Evolutionary conservation across 2,329 filamentous ascomycete genomes (phyloP), one percentile per base, ranked within the genome.

Genomic region (Aureobasidium melanogenum): DNA sequence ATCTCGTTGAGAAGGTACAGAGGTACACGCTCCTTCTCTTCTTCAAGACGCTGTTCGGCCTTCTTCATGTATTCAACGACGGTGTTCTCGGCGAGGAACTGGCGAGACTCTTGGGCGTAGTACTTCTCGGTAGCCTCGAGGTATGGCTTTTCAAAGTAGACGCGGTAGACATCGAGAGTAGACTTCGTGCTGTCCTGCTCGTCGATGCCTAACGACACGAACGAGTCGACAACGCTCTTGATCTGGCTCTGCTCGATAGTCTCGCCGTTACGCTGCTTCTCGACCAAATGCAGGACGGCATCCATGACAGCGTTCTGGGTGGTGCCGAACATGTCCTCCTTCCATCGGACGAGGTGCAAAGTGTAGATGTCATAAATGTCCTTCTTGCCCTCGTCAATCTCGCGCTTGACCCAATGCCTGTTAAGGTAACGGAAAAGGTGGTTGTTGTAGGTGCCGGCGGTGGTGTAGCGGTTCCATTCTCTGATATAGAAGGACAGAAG

Each of bases 11-110:
- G 91, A 48, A 99, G 81, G 71, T 96, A 99, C 71, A 97, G 85
- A 66, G 86, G 86, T 10, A 99, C 94, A 28, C 94, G 89, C 71
- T 93, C 90, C 76, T 96, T 94, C 75, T 99, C 94, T 75, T 99
- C 94, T 8, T 90, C 85, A 63, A 99, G 77, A 34, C 94, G 87
- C 44, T 85, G 77, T 76, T 97, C 93, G 0, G 94, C 95, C 82
- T 99, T 99, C 81, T 97, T 97, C 94, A 99, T 97, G 77, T 97
- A 99, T 72, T 99, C 94, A 36, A 99, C 92, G 4, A 99, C 91
- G 65, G 89, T 96, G 73, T 99, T 99, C 74, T 97, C 93, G 12
- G 91, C 89, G 36, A 99, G 85, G 71, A 99, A 99, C 65, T 91
- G 88, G 69, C 91, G 90, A 22, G 94, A 97, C 74, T 99, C 95